Evolutionary conservation across 257 asterid genomes (phyloP), one percentile per base, ranked within the genome.

Genomic region (Rubia yunnanensis): DNA sequence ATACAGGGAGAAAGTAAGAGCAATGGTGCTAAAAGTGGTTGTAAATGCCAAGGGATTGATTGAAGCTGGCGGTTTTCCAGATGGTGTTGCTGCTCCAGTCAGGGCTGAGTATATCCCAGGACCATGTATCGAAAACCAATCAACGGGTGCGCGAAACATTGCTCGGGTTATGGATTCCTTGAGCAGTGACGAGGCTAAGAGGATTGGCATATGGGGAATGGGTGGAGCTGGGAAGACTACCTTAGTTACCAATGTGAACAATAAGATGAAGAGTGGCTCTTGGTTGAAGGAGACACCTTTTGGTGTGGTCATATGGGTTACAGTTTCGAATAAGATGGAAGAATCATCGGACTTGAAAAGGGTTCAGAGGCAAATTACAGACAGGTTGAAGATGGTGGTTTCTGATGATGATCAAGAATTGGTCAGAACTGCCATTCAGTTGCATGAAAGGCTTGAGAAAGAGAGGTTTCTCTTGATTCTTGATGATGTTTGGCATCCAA

Each of bases 161-260:
- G 44, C 49, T 22, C 15, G 11, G 39, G 50, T 71, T n/a, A 39
- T 28, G 65, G 52, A 71, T 7, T 14, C 64, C 14, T 17, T 56
- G 70, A 64, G 38, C 34, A 32, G 48, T 20, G 60, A 64, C 22
- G 50, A 55, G n/a, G 65, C 20, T 13, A 64, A 31, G 53, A 70
- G 20, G 27, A 66, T 59, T 72, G 72, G 70, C 7, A 23, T 63
- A 2, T 44, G 68, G 72, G 71, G 30, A 5, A 28, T 63, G 57
- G 72, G 76, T 5, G 76, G 71, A 46, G 41, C 67, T 11, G 71
- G 63, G 13, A 72, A 72, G 55, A 58, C 76, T 23, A 60, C 68
- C 52, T 32, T 72, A 26, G 68, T 60, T 54, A 59, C 39, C 13
- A 65, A 72, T 65, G 35, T 65, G 36, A 70, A 70, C 35, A 70